Evolutionary conservation across 441 rosid species (phyloP), one percentile per base, ranked within the genome.

Genomic region (Euphorbia celastroides): DNA sequence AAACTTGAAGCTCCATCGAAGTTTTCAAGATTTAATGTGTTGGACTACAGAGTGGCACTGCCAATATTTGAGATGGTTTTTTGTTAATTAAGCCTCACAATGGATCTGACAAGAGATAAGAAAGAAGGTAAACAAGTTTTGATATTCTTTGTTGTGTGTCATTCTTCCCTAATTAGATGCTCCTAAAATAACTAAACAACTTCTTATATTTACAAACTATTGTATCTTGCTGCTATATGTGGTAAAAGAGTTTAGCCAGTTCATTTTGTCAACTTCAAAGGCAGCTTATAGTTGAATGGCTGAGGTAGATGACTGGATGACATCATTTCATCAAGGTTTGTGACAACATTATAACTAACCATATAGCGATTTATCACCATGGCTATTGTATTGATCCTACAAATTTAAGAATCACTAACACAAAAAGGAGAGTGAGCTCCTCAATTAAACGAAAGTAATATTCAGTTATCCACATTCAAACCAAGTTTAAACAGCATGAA

Each of bases 371-470:
- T 0, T 13, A 62, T 60, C 66, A 75, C 44, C 60, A 86, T 91
- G 80, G 80, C 77, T 50, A 80, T 72, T 62, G 67, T 74, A 48
- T 85, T 30, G 70, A 69, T 69, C 75, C 65, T 76, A 41, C 5
- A 41, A 41, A 41, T 44, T 0, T 12, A 44, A 44, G 5, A 44
- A 19, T 44, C 50, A 44, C 50, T 11, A 1, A 44, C 16, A 44
- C 17, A 9, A 44, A 54, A 10, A 3, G 20, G 57, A 9, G 12
- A 9, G 12, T 56, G 44, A 3, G 44, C 44, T 41, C 44, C 5
- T 9, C 44, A 10, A 41, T 10, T 7, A 41, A 41, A 41, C 44
- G 12, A 41, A 41, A 41, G 44, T 1, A 41, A 3, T 41, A 7
- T 41, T 77, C 57, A 62, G 72, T 76, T 61, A 75, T 41, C 44